Evolutionary conservation across 2,329 filamentous ascomycete genomes (phyloP).

Genomic region (Pestalotiopsis sp.): DNA sequence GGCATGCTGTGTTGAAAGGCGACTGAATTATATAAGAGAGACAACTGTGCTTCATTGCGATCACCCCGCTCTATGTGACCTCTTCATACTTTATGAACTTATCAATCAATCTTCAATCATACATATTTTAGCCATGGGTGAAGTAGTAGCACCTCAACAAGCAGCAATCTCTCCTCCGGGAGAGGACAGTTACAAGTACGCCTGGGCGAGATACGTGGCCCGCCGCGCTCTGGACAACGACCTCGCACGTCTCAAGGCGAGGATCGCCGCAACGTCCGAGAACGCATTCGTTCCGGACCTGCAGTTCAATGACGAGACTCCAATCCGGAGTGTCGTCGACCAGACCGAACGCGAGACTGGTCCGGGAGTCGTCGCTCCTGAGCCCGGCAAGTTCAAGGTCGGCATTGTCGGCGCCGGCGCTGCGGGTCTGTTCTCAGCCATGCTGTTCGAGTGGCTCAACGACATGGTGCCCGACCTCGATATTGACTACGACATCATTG

Average conservation of each 20-base stretch:
- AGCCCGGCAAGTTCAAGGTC: conserved; percentile 13
- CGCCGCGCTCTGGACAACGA: conserved; percentile 1
- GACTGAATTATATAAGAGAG: no score
- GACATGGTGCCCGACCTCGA: not conserved
- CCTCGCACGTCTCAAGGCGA: not conserved
- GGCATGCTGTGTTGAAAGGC: no score
- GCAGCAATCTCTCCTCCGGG: not conserved
- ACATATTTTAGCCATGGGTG: no score
- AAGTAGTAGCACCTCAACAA: no score
- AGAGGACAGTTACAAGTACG: not conserved
- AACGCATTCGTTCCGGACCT: not conserved
- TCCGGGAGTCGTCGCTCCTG: not conserved
- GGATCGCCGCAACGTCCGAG: not conserved
- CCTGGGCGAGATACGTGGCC: conserved; percentile 4
- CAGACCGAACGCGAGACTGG: not conserved
- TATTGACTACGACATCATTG: conserved; percentile 22
- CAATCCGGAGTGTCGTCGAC: not conserved
- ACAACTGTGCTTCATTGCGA: no score
- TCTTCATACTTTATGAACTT: no score
- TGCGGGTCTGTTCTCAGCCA: conserved; percentile 21
- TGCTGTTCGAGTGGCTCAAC: conserved; percentile 19
- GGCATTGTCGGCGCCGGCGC: conserved; percentile 20
- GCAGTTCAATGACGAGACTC: not conserved
- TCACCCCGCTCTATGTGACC: no score
- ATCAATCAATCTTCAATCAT: no score